phyloP scores from a whole-genome alignment of 257 asterid genomes.

The Orobanche coerulescens region DNA sequence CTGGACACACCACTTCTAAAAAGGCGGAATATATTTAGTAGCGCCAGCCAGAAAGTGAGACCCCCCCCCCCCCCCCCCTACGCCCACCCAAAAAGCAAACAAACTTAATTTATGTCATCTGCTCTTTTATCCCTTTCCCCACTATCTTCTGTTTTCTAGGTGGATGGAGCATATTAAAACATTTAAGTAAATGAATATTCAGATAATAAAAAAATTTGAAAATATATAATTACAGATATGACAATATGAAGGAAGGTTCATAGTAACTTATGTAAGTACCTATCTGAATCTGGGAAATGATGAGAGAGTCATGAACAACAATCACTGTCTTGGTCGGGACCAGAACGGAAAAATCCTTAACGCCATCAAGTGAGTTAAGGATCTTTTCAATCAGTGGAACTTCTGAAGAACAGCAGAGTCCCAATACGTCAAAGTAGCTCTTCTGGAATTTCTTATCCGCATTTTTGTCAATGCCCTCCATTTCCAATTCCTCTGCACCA shows the following conservation, averaged over 20 bases:
- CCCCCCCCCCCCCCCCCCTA: too few relatives aligned
- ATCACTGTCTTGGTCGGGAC: conserved; percentile 42
- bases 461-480: conserved; percentile 13
- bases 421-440: conserved; percentile 83
- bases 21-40: neutral
- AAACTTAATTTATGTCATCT: too few relatives aligned
- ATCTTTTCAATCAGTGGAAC: conserved; percentile 33
- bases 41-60: neutral
- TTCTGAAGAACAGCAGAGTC: conserved; percentile 40
- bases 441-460: conserved; percentile 37
- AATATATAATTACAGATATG: neutral
- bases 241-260: neutral
- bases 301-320: conserved; percentile 44
- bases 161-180: too few relatives aligned
- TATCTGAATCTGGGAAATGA: conserved; percentile 43
- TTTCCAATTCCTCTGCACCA: neutral
- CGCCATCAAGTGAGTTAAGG: conserved; percentile 54
- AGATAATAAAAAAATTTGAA: neutral
- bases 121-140: neutral
- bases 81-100: too few relatives aligned
- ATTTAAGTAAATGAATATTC: neutral
- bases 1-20: neutral
- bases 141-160: too few relatives aligned
- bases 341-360: conserved; percentile 50
- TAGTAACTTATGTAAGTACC: conserved; percentile 24